Evolutionary conservation across 1,284 basidiomycete genomes (phyloP), one percentile per base, ranked within the genome.

Genomic region (Leucoagaricus sp.): DNA sequence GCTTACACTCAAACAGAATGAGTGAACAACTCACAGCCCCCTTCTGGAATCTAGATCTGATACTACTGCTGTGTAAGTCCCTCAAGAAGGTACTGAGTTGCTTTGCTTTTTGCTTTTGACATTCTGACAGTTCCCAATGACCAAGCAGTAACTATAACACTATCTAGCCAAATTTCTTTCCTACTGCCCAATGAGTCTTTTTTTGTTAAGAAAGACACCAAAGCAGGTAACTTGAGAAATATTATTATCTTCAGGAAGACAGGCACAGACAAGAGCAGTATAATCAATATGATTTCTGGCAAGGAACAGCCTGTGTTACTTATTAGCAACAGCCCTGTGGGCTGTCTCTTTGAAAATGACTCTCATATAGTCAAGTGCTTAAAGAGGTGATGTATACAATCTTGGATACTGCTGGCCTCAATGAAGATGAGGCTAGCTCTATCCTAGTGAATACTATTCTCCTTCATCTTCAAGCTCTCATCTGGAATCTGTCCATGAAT

Each of bases 371-470:
- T 65, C 28, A 36, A 45, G 1, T n/a, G n/a, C 60, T 67, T 33
- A 49, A 51, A 0, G 65, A 59, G 2, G 52, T n/a, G 21, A 29
- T 38, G 1, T 70, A 67, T 49, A 42, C n/a, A 1, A 31, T 77
- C 17, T 71, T 69, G 62, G 76, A 77, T 31, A 78, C 76, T 26
- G 64, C 73, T 31, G 75, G 75, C 8, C 70, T 77, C 36, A 70
- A 75, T 49, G 73, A 76, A 48, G 75, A 69, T 52, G 69, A 60
- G 58, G 61, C n/a, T 45, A 69, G 62, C 58, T 68, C 45, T 55
- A 65, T 56, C 60, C 68, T 60, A 23, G 67, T 53, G 5, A 52
- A 58, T 13, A 60, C 63, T 26, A 70, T 73, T 0, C 65, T 76
- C 23, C 61, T 62, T 45, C 69, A 65, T 38, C 69, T 74, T 2